Conservation (phyloP, 768 basidiomycete genomes). For the Amanita pseudoporphyria region DNA sequence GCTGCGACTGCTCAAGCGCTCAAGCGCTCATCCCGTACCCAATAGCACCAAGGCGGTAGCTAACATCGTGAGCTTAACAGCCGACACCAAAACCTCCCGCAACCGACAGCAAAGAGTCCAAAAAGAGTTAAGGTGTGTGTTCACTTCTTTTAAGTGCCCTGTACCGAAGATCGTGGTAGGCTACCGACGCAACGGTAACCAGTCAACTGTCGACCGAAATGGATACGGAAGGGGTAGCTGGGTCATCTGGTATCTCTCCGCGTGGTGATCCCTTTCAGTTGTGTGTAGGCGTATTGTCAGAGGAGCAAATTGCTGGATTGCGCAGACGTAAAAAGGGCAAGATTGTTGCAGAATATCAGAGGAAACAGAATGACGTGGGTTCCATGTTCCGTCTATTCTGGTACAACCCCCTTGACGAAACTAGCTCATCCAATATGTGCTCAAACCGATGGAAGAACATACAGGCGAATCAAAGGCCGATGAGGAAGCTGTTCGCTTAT, state of each 20-base stretch:
- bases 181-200: constrained; percentile 43
- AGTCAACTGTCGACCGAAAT: constrained; percentile 25
- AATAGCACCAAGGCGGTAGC: too few relatives aligned
- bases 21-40: too few relatives aligned
- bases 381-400: constrained; percentile 2
- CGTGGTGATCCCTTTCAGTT: constrained; percentile 61
- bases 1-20: too few relatives aligned
- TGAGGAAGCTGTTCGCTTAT: constrained; percentile 54
- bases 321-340: constrained; percentile 54
- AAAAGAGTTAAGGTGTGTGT: background rate
- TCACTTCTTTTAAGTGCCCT: too few relatives aligned
- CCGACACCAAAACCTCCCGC: background rate
- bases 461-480: constrained; percentile 71
- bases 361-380: constrained; percentile 63
- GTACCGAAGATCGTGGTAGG: constrained; percentile 14
- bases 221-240: constrained; percentile 35
- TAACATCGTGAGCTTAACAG: too few relatives aligned
- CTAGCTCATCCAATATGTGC: constrained; percentile 76
- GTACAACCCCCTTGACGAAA: constrained; percentile 8
- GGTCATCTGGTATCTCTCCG: constrained; percentile 21
- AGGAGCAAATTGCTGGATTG: constrained; percentile 53
- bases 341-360: constrained; percentile 54
- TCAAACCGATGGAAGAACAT: constrained; percentile 88
- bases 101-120: background rate
- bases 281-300: constrained; percentile 48